Evolutionary conservation across 495 filamentous ascomycete genomes (phyloP), one percentile per base, ranked within the genome.

Genomic region (Penicillium mononematosum): DNA sequence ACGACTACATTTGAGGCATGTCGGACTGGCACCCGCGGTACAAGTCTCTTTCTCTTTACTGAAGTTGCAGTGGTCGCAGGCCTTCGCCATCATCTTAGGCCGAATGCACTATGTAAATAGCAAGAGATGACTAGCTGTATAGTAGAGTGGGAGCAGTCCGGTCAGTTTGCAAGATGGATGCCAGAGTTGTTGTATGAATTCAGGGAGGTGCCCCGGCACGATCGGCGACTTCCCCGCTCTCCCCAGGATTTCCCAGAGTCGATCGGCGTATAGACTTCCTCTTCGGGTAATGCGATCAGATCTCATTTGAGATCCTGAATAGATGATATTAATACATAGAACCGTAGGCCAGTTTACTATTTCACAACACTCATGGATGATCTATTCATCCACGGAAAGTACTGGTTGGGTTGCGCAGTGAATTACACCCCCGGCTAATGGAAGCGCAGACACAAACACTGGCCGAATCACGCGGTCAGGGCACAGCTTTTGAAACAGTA

Each of bases 11-110:
- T 65, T 45, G n/a, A 56, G 50, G 62, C 67, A 70, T 42, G 59
- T 52, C 22, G 64, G 59, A 45, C 57, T 48, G 48, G 53, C 58
- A 25, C 50, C 57, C 14, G 54, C 45, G 47, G 64, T 58, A 11
- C n/a, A 17, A 3, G 53, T 54, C 62, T 62, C 63, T 54, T 65
- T 67, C 47, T 68, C 67, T 57, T 68, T 61, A 51, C 50, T 64
- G 46, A 36, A 41, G 39, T 61, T 59, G 60, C 65, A 70, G 42
- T 58, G 59, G 44, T 68, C 60, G 56, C 67, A 70, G 50, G 62
- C 62, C 55, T 55, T 68, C 22, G 56, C 58, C 67, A 70, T 69
- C 22, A 25, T 64, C 55, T 52, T 38, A 16, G 32, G 20, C 22
- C 29, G 29, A 50, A 41, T 24, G 12, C 22, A 19, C 45, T 9